These are phyloP conservation scores for Amphibolis antarctica DNA, from an alignment of 106 monocot genomes.

Conservation along the genomic window DNA sequence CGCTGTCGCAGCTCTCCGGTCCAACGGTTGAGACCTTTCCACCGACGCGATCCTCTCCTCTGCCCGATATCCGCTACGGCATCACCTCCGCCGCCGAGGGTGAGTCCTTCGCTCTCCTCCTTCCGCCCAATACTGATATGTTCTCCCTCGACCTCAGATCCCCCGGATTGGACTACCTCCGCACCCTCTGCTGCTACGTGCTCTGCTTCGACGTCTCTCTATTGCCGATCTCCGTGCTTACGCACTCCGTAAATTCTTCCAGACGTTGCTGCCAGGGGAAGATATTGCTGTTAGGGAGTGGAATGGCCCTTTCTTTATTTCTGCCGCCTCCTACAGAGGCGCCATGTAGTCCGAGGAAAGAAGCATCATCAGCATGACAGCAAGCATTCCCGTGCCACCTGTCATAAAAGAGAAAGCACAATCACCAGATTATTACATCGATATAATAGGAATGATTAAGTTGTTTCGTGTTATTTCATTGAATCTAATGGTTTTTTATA, in stretches of 20 bases:
- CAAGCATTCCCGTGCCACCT: not conserved
- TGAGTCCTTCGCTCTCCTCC: slow-evolving; percentile 3
- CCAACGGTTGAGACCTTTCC: slow-evolving; percentile 1
- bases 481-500: too few species aligned
- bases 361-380: not conserved
- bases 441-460: too few species aligned
- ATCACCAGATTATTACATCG: not conserved
- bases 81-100: slow-evolving; percentile 2
- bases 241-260: not conserved
- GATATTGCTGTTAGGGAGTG: not conserved
- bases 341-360: not conserved
- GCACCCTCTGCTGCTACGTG: not conserved
- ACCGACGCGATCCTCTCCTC: slow-evolving; percentile 9
- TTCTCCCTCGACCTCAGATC: slow-evolving; percentile 4
- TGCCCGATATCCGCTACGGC: not conserved
- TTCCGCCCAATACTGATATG: not conserved
- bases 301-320: slow-evolving; percentile 1
- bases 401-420: not conserved
- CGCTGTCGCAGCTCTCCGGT: not conserved
- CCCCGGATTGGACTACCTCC: not conserved
- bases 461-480: too few species aligned
- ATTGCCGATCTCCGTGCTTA: not conserved
- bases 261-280: not conserved
- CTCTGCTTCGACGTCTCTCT: not conserved
- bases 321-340: not conserved